Percentiles rank a stretch among this genome's conserved stretches.
Conservation (phyloP, 495 filamentous ascomycete genomes). For the Penicillium silybi region DNA sequence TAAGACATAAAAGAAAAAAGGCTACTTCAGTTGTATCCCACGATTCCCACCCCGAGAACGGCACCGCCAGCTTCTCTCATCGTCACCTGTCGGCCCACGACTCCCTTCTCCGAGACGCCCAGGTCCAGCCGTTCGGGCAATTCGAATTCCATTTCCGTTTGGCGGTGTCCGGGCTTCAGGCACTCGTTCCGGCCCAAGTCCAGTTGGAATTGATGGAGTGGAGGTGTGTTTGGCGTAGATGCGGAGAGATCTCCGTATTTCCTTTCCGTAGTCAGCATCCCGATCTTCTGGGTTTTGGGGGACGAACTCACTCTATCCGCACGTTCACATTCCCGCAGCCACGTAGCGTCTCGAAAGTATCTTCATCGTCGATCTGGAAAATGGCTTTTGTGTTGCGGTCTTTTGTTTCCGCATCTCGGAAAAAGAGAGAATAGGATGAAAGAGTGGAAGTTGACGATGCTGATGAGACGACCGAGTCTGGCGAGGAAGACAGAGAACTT, state of each 20-base stretch:
- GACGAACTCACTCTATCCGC: slow-evolving; percentile 32
- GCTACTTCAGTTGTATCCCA: slow-evolving; percentile 34
- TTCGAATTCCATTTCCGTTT: slow-evolving; percentile 41
- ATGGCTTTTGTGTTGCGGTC: slow-evolving; percentile 22
- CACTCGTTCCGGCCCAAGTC: slow-evolving; percentile 4
- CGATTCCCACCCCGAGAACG: slow-evolving; percentile 33
- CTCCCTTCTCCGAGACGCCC: slow-evolving; percentile 41
- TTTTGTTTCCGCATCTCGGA: slow-evolving; percentile 21
- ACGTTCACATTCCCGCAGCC: slow-evolving; percentile 21
- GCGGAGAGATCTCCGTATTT: slow-evolving; percentile 36
- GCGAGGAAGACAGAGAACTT: slow-evolving; percentile 29
- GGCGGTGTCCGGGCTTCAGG: background rate
- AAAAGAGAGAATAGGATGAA: slow-evolving; percentile 35
- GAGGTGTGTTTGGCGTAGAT: background rate
- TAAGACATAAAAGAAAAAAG: background rate
- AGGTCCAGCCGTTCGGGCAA: slow-evolving; percentile 58
- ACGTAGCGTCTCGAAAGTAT: slow-evolving; percentile 16
- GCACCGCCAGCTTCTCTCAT: slow-evolving; percentile 23
- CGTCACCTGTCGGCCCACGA: slow-evolving; percentile 38
- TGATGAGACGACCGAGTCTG: slow-evolving; percentile 18
- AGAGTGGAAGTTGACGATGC: slow-evolving; percentile 11
- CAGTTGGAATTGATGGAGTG: slow-evolving; percentile 26
- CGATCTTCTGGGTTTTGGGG: background rate
- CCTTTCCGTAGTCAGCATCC: slow-evolving; percentile 16
- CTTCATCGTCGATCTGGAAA: slow-evolving; percentile 26